Conservation (phyloP, 2,329 filamentous ascomycete genomes). For the Dothideomycetes sp. region DNA sequence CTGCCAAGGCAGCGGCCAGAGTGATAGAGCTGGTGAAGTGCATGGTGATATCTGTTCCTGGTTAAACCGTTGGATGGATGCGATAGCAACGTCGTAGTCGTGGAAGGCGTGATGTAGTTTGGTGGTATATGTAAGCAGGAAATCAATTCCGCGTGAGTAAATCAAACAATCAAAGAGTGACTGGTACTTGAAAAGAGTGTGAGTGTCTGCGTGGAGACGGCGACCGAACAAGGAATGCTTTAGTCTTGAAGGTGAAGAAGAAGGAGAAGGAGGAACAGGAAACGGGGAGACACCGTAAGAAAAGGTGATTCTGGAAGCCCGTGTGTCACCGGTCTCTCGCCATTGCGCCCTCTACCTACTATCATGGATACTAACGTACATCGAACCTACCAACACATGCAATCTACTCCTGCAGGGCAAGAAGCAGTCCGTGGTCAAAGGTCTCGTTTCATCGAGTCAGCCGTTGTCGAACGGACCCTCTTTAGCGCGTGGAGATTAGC, state of each 20-base stretch:
- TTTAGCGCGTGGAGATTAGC: conserved; percentile 8
- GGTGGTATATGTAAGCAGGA: conserved; percentile 15
- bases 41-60: conserved; percentile 13
- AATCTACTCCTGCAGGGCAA: conserved; percentile 7
- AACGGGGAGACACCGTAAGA: conserved; percentile 4
- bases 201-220: conserved; percentile 24
- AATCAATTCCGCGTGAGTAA: conserved; percentile 16
- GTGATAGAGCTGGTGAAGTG: conserved; percentile 15
- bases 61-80: conserved; percentile 11
- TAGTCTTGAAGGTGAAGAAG: conserved; percentile 20
- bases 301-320: conserved; percentile 4
- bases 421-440: conserved; percentile 10
- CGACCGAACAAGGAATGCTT: conserved; percentile 16
- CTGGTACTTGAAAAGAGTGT: conserved; percentile 24
- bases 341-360: too few relatives aligned
- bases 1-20: conserved; percentile 14
- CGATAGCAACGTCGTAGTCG: conserved; percentile 15
- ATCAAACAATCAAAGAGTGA: conserved; percentile 23
- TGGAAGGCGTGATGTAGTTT: conserved; percentile 5
- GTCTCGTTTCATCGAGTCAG: conserved; percentile 12
- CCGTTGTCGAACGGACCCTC: conserved; percentile 10
- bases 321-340: conserved; percentile 4
- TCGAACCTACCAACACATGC: conserved; percentile 7
- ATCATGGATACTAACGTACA: conserved; percentile 9
- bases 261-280: conserved; percentile 11